phyloP scores from a whole-genome alignment of 768 basidiomycete genomes.

The Rhizopogon rudus region DNA sequence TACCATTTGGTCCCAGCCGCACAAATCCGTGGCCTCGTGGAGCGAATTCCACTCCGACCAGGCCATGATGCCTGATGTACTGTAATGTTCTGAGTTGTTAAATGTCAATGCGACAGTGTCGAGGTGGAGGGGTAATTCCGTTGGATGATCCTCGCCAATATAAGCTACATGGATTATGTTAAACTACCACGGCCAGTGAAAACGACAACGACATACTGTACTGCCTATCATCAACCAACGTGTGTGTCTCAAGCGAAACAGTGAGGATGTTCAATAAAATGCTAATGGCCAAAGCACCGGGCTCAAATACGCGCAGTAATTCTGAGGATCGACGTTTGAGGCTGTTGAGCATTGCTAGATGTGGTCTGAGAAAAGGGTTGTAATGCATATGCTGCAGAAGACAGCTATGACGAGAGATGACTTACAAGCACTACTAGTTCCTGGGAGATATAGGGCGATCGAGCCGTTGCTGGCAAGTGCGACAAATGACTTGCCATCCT shows the following conservation, averaged over 20 bases:
- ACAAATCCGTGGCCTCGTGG: conserved; percentile 16
- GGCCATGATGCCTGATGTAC: conserved; percentile 12
- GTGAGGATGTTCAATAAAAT: background rate
- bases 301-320: background rate
- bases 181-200: background rate
- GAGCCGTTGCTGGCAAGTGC: background rate
- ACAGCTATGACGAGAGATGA: too few species aligned
- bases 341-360: background rate
- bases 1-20: conserved; percentile 21
- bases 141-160: conserved; percentile 21
- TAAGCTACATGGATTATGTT: conserved; percentile 13
- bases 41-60: conserved; percentile 19
- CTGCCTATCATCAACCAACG: background rate
- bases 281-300: background rate
- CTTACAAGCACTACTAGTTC: too few species aligned
- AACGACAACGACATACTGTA: background rate
- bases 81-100: conserved; percentile 25
- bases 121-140: conserved; percentile 11
- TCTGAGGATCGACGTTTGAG: background rate
- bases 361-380: background rate
- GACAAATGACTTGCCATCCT: background rate
- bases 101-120: conserved; percentile 10
- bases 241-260: background rate
- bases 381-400: background rate
- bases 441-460: too few species aligned